These are phyloP conservation scores for Amanita rimosa DNA, from an alignment of 768 basidiomycete species.

Conservation along the genomic window DNA sequence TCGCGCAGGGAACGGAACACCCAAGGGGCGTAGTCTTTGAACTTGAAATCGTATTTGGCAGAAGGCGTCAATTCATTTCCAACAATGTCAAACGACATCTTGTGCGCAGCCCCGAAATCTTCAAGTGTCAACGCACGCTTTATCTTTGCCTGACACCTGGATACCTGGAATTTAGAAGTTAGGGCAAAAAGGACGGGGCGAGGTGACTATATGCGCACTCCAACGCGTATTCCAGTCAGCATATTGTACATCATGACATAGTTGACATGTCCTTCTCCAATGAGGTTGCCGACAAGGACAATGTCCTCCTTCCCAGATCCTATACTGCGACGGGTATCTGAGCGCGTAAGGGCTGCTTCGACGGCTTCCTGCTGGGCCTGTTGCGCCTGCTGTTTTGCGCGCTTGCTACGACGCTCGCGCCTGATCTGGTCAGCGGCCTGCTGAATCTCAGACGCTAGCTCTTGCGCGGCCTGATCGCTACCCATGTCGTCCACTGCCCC, in stretches of 20 bases:
- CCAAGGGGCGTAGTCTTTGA: slow-evolving; percentile 99
- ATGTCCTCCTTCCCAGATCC: slow-evolving; percentile 30
- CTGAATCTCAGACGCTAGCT: slow-evolving; percentile 73
- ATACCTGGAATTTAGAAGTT: slow-evolving; percentile 46
- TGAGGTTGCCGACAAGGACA: slow-evolving; percentile 86
- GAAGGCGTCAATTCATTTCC: slow-evolving; percentile 98
- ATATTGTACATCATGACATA: slow-evolving; percentile 99
- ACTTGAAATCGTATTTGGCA: slow-evolving; percentile 98
- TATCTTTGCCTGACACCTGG: slow-evolving; percentile 92
- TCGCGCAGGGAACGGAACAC: slow-evolving; percentile 94
- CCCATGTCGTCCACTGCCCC: slow-evolving; percentile 20
- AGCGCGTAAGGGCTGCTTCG: slow-evolving; percentile 41
- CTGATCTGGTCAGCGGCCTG: slow-evolving; percentile 84
- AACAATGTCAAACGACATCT: slow-evolving; percentile 95
- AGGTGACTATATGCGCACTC: slow-evolving; percentile 37
- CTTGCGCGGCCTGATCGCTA: slow-evolving; percentile 29
- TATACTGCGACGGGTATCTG: slow-evolving; percentile 11
- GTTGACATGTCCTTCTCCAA: slow-evolving; percentile 98
- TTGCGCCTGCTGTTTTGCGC: slow-evolving; percentile 43
- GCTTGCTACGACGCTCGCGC: slow-evolving; percentile 62
- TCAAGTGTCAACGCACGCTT: slow-evolving; percentile 74
- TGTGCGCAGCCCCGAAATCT: slow-evolving; percentile 84
- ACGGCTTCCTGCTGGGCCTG: slow-evolving; percentile 39
- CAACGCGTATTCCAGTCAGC: slow-evolving; percentile 96
- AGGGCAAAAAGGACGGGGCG: not conserved